Evolutionary conservation across 768 basidiomycete genomes (phyloP).

Genomic region (Leucocoprinus birnbaumii): DNA sequence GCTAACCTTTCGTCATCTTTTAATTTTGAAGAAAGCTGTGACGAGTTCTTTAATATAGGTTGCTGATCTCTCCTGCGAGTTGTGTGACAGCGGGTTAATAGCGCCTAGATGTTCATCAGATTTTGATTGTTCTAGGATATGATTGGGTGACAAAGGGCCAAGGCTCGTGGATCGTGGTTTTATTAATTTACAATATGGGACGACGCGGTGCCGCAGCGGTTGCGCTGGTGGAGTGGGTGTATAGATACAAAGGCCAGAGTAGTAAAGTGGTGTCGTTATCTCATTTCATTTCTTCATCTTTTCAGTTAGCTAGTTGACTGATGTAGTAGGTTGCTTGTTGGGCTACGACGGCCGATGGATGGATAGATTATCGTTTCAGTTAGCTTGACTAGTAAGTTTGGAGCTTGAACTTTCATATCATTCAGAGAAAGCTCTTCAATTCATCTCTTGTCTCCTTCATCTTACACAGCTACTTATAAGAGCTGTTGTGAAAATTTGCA

Average conservation of each 20-base stretch:
- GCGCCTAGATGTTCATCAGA: conserved; percentile 4
- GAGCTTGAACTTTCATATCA: background rate
- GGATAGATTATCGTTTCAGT: too few relatives aligned
- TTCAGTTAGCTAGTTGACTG: background rate
- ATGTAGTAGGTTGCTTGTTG: background rate
- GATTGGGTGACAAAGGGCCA: conserved; percentile 5
- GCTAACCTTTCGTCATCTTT: conserved; percentile 1
- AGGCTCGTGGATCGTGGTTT: background rate
- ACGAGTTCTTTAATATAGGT: too few relatives aligned
- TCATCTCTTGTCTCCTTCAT: too few relatives aligned
- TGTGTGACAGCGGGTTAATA: background rate
- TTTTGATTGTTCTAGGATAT: background rate
- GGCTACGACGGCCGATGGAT: too few relatives aligned
- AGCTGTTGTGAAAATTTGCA: too few relatives aligned
- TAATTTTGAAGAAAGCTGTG: conserved; percentile 4
- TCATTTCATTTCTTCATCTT: conserved; percentile 9
- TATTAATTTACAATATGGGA: background rate
- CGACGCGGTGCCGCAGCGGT: conserved; percentile 5
- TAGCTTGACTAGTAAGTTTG: too few relatives aligned
- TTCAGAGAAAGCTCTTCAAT: too few relatives aligned
- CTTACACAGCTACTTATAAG: too few relatives aligned
- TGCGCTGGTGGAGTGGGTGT: background rate
- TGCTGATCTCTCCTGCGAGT: background rate
- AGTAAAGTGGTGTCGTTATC: background rate
- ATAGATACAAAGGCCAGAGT: background rate